phyloP scores from a whole-genome alignment of 2,329 filamentous ascomycete species.

The Arthrinium phaeospermum region DNA sequence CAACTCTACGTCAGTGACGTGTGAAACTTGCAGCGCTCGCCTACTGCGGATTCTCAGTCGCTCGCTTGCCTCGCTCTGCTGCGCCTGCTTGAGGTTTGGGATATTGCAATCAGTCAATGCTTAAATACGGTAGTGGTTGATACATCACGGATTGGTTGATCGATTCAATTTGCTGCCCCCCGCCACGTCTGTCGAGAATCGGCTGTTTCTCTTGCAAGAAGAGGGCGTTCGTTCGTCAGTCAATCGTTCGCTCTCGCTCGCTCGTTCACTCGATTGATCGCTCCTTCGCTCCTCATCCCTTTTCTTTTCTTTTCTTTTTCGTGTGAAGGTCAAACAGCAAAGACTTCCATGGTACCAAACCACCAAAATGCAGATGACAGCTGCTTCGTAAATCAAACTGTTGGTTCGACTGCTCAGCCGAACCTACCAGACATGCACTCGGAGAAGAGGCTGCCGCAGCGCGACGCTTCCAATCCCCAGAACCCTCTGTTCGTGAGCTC shows the following conservation, averaged over 20 bases:
- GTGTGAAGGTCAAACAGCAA: not conserved
- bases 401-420: slow-evolving; percentile 21
- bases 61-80: not conserved
- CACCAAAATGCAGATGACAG: slow-evolving; percentile 26
- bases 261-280: not conserved
- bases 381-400: slow-evolving; percentile 28
- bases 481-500: not conserved
- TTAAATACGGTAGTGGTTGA: not conserved
- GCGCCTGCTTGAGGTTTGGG: not conserved
- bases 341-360: slow-evolving; percentile 6
- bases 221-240: not conserved
- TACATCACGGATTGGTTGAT: not conserved
- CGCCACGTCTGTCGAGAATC: not conserved
- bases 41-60: not conserved
- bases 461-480: not conserved
- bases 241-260: not conserved
- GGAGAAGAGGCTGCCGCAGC: not conserved
- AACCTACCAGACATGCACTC: slow-evolving; percentile 1
- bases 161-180: not conserved
- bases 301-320: not conserved
- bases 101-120: not conserved
- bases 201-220: not conserved
- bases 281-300: no score
- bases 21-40: not conserved
- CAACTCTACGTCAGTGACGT: slow-evolving; percentile 8